phyloP scores from a whole-genome alignment of 108 stramenopile species.

The Hondaea fermentalgiana region DNA sequence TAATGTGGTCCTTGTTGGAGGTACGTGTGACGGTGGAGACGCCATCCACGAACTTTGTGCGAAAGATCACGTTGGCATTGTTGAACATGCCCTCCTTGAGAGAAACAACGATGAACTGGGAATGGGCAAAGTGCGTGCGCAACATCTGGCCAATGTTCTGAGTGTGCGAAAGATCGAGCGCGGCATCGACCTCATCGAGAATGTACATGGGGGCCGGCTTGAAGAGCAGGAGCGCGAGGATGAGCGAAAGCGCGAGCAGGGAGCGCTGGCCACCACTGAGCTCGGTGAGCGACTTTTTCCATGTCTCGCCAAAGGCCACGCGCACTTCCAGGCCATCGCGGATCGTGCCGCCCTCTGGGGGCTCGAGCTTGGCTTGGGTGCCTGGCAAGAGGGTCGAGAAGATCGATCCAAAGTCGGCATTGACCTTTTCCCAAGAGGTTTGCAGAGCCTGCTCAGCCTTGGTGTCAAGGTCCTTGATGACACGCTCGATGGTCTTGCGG shows the following conservation, averaged over 20 bases:
- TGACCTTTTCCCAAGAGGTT: slow-evolving; percentile 86
- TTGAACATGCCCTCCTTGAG: slow-evolving; percentile 99
- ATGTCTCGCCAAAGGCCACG: slow-evolving; percentile 87
- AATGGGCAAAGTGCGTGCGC: slow-evolving; percentile 90
- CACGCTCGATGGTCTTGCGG: slow-evolving; percentile 88
- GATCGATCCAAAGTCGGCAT: slow-evolving; percentile 95
- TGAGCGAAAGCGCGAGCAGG: slow-evolving; percentile 88
- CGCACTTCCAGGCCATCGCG: slow-evolving; percentile 95
- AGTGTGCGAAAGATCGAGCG: slow-evolving; percentile 95
- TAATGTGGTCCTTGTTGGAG: neutral
- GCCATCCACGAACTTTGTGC: slow-evolving; percentile 96
- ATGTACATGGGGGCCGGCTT: slow-evolving; percentile 99
- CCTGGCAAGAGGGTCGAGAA: slow-evolving; percentile 94
- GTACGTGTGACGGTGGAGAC: slow-evolving; percentile 90
- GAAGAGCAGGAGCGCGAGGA: slow-evolving; percentile 86
- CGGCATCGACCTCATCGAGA: slow-evolving; percentile 95
- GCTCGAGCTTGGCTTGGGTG: slow-evolving; percentile 84
- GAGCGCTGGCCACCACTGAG: slow-evolving; percentile 95
- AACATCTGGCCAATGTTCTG: slow-evolving; percentile 99
- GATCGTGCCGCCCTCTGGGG: slow-evolving; percentile 74
- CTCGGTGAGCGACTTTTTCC: slow-evolving; percentile 97
- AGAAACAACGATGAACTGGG: slow-evolving; percentile 97
- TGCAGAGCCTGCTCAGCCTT: slow-evolving; percentile 87
- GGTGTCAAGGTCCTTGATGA: slow-evolving; percentile 88
- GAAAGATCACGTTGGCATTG: slow-evolving; percentile 98